Base-by-base conservation (phyloP, 257 asterid species). In the Solanum tarijense region DNA sequence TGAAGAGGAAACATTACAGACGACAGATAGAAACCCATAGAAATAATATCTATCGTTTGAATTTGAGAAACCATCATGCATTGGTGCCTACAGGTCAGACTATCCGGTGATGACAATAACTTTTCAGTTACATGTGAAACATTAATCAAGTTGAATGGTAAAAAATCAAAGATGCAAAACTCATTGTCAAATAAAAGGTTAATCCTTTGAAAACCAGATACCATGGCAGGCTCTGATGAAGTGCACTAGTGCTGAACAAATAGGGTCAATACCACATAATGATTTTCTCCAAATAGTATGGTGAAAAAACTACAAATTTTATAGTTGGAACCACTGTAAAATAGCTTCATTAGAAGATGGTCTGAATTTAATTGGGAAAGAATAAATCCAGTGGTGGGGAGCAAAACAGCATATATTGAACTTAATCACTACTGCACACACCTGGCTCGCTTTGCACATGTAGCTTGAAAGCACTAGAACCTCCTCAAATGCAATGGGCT, bases 391-490 rank as follows among this genome's bases (percentile, higher is more conserved):
- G 25, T 9, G 31, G 68, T 46, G 43, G 83, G 18, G 39, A 48
- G 41, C 85, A 81, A 46, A 29, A 81, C 69, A 48, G 69, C 39
- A 82, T 48, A 29, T 29, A 52, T 82, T 48, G 69, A 82, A 48
- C 69, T 82, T 82, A 29, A 82, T 48, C 43, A 46, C 16, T 27
- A 66, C 88, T 86, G 58, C 83, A 79, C 91, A 78, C 60, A 97
- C 99, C 98, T 94, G 95, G 93, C 92, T 95, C 88, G 92, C 94
- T 92, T 93, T 96, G 94, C 93, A 89, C 98, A 97, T 94, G 92
- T 94, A 93, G 90, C 96, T 97, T 78, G 99, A 95, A 87, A 97
- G 97, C 89, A 93, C 91, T 86, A 97, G 89, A 85, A 91, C 86
- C 86, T 97, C 98, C 68, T 95, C 98, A 91, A 97, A 95, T 84